Evolutionary conservation across 1,139 yeast genomes (phyloP).

Genomic region (Kodamaea sp.): DNA sequence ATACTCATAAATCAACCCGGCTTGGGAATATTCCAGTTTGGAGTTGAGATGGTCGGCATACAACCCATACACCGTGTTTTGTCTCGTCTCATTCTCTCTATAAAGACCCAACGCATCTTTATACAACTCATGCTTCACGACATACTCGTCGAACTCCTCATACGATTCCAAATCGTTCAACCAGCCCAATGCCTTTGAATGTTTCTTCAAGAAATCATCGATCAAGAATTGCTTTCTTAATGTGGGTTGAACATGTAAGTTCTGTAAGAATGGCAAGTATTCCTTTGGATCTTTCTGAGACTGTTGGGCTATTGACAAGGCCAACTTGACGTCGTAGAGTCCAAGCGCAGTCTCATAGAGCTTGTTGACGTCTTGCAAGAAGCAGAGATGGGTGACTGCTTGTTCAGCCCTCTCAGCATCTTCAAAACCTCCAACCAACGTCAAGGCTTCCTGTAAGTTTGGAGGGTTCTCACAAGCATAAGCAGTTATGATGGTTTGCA

Average conservation of each 20-base stretch:
- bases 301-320: conserved; percentile 86
- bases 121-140: conserved; percentile 71
- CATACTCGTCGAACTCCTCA: conserved; percentile 65
- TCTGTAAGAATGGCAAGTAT: conserved; percentile 86
- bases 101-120: conserved; percentile 62
- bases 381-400: conserved; percentile 77
- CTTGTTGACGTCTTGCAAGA: conserved; percentile 83
- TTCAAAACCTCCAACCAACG: conserved; percentile 50
- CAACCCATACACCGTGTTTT: conserved; percentile 49
- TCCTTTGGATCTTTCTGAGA: conserved; percentile 98
- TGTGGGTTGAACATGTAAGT: conserved; percentile 63
- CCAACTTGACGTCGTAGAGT: conserved; percentile 74
- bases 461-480: conserved; percentile 92
- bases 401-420: conserved; percentile 53
- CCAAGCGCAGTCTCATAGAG: conserved; percentile 80
- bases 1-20: conserved; percentile 76
- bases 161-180: conserved; percentile 52
- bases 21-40: conserved; percentile 57
- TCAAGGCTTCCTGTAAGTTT: conserved; percentile 70
- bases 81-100: conserved; percentile 55
- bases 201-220: conserved; percentile 71
- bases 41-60: conserved; percentile 63
- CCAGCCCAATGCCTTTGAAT: conserved; percentile 65
- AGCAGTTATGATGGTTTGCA: conserved; percentile 83
- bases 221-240: conserved; percentile 70